Conservation (phyloP, 2,329 filamentous ascomycete species). For the Penicillium paneum region DNA sequence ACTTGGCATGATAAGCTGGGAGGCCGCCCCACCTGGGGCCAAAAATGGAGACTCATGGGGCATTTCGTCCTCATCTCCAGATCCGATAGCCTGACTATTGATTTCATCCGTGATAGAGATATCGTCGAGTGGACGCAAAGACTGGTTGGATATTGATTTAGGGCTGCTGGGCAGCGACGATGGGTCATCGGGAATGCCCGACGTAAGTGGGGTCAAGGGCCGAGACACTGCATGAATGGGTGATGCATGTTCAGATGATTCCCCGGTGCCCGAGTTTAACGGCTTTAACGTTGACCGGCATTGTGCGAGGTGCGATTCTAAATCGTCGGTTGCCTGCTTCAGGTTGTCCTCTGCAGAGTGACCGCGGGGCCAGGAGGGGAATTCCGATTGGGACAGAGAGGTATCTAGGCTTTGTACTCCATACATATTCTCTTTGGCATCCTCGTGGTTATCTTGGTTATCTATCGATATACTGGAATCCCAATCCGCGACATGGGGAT, state of each 20-base stretch:
- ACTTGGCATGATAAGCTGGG: conserved; percentile 97
- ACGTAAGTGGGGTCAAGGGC: conserved; percentile 48
- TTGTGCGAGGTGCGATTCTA: conserved; percentile 22
- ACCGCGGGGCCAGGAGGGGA: conserved; percentile 10
- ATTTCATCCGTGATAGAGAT: conserved; percentile 54
- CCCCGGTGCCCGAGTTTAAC: conserved; percentile 16
- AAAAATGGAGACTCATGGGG: conserved; percentile 26
- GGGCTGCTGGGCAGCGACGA: conserved; percentile 57
- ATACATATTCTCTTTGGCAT: conserved; percentile 48
- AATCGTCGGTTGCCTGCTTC: conserved; percentile 16
- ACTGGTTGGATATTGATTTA: conserved; percentile 58
- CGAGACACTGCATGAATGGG: conserved; percentile 34
- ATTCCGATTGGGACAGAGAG: conserved; percentile 44
- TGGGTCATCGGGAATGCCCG: conserved; percentile 47
- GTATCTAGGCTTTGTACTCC: conserved; percentile 59
- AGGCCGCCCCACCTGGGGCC: conserved; percentile 40
- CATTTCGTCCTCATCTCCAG: conserved; percentile 55
- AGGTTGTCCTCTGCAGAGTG: conserved; percentile 15
- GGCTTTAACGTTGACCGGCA: conserved; percentile 34
- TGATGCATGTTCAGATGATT: conserved; percentile 17
- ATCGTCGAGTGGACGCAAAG: conserved; percentile 57
- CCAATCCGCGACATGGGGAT: conserved; percentile 43
- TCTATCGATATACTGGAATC: conserved; percentile 35
- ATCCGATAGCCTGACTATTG: conserved; percentile 54
- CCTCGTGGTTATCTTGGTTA: conserved; percentile 28